Conservation (phyloP, 2,329 filamentous ascomycete genomes). For the Nigrospora osmanthi region DNA sequence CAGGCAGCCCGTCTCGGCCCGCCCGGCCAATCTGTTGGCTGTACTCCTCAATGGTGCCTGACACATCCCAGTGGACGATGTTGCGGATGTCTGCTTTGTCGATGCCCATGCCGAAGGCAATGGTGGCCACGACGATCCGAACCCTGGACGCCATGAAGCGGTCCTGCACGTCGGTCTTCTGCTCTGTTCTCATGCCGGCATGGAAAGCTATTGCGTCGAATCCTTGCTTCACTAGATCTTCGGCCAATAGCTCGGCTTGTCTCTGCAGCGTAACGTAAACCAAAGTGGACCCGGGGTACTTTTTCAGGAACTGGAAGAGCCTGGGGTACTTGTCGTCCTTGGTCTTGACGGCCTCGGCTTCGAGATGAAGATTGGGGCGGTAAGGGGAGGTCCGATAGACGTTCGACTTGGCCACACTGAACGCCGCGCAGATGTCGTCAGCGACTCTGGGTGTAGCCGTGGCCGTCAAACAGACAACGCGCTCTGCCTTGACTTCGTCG, state of each 20-base stretch:
- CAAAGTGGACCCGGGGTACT: conserved; percentile 46
- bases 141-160: conserved; percentile 39
- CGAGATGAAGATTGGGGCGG: conserved; percentile 47
- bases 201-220: conserved; percentile 40
- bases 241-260: conserved; percentile 37
- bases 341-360: conserved; percentile 33
- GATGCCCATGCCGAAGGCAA: conserved; percentile 54
- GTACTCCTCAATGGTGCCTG: conserved; percentile 46
- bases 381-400: conserved; percentile 54
- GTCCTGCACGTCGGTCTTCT: conserved; percentile 40
- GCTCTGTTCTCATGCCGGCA: conserved; percentile 37
- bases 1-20: conserved; percentile 42
- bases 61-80: conserved; percentile 43
- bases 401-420: conserved; percentile 37
- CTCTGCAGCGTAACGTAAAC: conserved; percentile 54
- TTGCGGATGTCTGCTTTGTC: conserved; percentile 49
- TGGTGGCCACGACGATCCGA: conserved; percentile 44
- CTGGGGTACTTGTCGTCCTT: conserved; percentile 36
- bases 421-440: conserved; percentile 44
- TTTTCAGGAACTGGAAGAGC: conserved; percentile 38
- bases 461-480: conserved; percentile 52
- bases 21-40: conserved; percentile 50
- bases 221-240: conserved; percentile 22
- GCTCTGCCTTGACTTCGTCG: conserved; percentile 45
- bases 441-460: conserved; percentile 51